Conservation (phyloP, 164 flowering plant genomes). For the Warburgia ugandensis region DNA sequence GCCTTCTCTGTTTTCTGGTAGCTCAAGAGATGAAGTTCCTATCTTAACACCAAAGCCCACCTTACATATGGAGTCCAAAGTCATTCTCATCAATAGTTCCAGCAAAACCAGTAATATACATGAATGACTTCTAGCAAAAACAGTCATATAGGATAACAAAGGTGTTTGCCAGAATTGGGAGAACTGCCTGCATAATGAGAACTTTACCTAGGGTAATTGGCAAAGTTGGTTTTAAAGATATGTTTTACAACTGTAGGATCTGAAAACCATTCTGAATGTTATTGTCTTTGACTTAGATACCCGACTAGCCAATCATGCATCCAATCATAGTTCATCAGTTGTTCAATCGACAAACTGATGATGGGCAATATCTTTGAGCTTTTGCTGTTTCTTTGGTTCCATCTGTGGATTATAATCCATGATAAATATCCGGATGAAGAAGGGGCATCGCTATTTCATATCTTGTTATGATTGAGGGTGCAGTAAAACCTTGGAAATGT, state of each 20-base stretch:
- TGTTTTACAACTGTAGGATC: slow-evolving; percentile 87
- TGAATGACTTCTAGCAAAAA: neutral
- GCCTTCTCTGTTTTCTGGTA: slow-evolving; percentile 72
- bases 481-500: too few species aligned
- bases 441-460: slow-evolving; percentile 19
- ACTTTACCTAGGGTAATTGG: slow-evolving; percentile 78
- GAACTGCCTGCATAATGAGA: slow-evolving; percentile 56
- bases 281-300: slow-evolving; percentile 50
- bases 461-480: too few species aligned
- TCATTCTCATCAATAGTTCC: slow-evolving; percentile 95
- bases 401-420: slow-evolving; percentile 62
- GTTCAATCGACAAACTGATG: slow-evolving; percentile 81
- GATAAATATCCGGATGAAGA: slow-evolving; percentile 26
- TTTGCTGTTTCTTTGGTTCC: slow-evolving; percentile 56
- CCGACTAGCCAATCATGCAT: slow-evolving; percentile 94
- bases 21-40: slow-evolving; percentile 60
- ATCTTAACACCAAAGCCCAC: slow-evolving; percentile 97
- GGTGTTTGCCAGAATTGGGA: neutral
- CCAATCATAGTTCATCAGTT: slow-evolving; percentile 56
- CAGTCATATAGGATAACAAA: too few species aligned
- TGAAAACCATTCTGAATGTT: slow-evolving; percentile 80
- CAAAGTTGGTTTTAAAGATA: slow-evolving; percentile 77
- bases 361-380: slow-evolving; percentile 97
- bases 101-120: slow-evolving; percentile 8
- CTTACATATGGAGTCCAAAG: slow-evolving; percentile 90